These are phyloP conservation scores for Komagataella mondaviorum DNA, from an alignment of 805 yeast species.

Conservation along the genomic window DNA sequence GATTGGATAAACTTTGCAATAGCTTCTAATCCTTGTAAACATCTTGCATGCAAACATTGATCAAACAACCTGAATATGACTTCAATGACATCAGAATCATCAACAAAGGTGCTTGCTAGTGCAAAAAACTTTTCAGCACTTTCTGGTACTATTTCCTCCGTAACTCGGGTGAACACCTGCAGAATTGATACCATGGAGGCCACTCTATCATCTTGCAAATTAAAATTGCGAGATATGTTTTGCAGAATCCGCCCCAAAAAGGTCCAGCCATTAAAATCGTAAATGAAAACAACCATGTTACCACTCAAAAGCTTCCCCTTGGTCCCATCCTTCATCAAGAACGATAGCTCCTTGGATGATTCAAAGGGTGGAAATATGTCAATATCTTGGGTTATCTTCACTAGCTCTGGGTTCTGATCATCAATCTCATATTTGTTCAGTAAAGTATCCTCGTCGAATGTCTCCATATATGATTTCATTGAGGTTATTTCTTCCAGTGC, in stretches of 20 bases:
- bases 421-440: slow-evolving; percentile 29
- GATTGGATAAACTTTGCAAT: slow-evolving; percentile 36
- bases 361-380: slow-evolving; percentile 41
- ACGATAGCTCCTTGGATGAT: slow-evolving; percentile 25
- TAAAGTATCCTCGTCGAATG: slow-evolving; percentile 25
- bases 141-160: slow-evolving; percentile 22
- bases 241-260: slow-evolving; percentile 67
- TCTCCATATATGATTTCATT: slow-evolving; percentile 49
- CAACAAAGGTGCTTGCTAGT: slow-evolving; percentile 22
- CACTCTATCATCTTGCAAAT: slow-evolving; percentile 13
- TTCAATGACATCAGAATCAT: slow-evolving; percentile 25
- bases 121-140: slow-evolving; percentile 13
- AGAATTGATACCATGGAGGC: slow-evolving; percentile 10
- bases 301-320: slow-evolving; percentile 48
- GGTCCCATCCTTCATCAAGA: slow-evolving; percentile 38
- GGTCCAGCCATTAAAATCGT: slow-evolving; percentile 80
- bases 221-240: slow-evolving; percentile 32
- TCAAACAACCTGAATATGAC: slow-evolving; percentile 56
- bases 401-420: slow-evolving; percentile 36
- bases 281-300: slow-evolving; percentile 46
- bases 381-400: slow-evolving; percentile 24
- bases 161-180: slow-evolving; percentile 33
- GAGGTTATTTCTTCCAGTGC: slow-evolving; percentile 50
- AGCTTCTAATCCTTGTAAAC: slow-evolving; percentile 27
- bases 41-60: slow-evolving; percentile 45